Percentiles rank a stretch among this genome's conserved stretches.
Evolutionary conservation across 2,329 filamentous ascomycete genomes (phyloP).

Genomic region (Xylariaceae sp.): DNA sequence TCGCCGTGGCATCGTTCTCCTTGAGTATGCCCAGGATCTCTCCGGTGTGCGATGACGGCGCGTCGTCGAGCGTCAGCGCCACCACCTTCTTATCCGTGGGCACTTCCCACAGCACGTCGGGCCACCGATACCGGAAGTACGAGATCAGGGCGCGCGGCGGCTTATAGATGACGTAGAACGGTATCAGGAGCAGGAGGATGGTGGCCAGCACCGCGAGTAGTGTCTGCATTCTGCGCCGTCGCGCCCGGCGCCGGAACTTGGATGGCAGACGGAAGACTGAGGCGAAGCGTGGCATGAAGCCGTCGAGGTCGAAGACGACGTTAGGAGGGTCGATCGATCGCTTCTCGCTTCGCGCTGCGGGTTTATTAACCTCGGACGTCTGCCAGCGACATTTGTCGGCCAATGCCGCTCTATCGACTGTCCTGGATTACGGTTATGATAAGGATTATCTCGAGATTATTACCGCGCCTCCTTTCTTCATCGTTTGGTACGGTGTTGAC

Average conservation of each 20-base stretch:
- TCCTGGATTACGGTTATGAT: constrained; percentile 4
- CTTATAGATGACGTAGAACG: constrained; percentile 72
- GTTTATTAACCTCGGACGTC: background rate
- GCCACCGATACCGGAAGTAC: constrained; percentile 66
- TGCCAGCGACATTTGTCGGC: constrained; percentile 14
- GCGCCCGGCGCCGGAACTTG: constrained; percentile 51
- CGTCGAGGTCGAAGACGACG: background rate
- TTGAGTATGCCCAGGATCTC: constrained; percentile 66
- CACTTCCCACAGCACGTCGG: constrained; percentile 73
- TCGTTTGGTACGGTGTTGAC: no score
- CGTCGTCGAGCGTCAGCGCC: constrained; percentile 83
- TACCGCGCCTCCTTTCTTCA: no score
- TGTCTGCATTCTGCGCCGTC: constrained; percentile 54
- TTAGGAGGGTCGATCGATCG: background rate
- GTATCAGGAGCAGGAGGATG: constrained; percentile 31
- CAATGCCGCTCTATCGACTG: background rate
- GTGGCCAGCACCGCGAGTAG: constrained; percentile 39
- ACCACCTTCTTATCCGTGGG: constrained; percentile 56
- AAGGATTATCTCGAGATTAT: no score
- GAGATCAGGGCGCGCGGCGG: constrained; percentile 66
- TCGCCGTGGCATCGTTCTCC: constrained; percentile 63
- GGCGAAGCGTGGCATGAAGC: constrained; percentile 32
- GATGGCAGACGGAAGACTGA: constrained; percentile 50
- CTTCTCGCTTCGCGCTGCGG: constrained; percentile 5
- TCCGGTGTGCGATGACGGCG: constrained; percentile 65